These are phyloP conservation scores for Gaillardinia entomophila DNA, from an alignment of 805 yeast species.

Conservation along the genomic window DNA sequence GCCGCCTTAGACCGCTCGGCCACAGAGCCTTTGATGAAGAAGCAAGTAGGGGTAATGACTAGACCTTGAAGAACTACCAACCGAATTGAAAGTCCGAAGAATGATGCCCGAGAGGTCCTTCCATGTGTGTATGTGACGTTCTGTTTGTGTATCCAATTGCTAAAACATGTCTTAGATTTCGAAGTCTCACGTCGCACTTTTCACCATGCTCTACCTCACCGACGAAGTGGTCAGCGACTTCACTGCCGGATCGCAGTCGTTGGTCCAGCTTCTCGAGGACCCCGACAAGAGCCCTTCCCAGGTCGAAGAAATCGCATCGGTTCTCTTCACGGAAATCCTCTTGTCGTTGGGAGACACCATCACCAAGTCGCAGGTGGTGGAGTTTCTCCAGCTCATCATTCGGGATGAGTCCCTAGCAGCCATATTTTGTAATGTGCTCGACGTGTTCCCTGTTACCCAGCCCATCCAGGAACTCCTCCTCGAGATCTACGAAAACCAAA, in stretches of 20 bases:
- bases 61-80: too few species aligned
- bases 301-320: conserved; percentile 13
- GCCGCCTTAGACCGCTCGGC: not conserved
- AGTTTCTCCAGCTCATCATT: conserved; percentile 22
- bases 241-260: conserved; percentile 25
- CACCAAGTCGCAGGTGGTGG: conserved; percentile 9
- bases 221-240: conserved; percentile 27
- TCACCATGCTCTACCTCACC: too few species aligned
- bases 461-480: conserved; percentile 15
- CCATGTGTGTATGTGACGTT: too few species aligned
- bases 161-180: too few species aligned
- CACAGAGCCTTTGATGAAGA: not conserved
- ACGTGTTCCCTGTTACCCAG: conserved; percentile 28
- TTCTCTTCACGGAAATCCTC: conserved; percentile 28
- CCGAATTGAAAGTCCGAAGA: too few species aligned
- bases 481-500: conserved; percentile 15
- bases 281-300: conserved; percentile 14
- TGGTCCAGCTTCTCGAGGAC: conserved; percentile 24
- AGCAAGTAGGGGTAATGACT: too few species aligned
- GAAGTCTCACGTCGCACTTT: too few species aligned
- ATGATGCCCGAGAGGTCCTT: too few species aligned
- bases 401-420: conserved; percentile 26
- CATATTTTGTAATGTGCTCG: conserved; percentile 31
- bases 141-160: too few species aligned
- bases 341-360: conserved; percentile 18